Conservation (phyloP, 1,284 basidiomycete species). For the Rhodotorula mucilaginosa region DNA sequence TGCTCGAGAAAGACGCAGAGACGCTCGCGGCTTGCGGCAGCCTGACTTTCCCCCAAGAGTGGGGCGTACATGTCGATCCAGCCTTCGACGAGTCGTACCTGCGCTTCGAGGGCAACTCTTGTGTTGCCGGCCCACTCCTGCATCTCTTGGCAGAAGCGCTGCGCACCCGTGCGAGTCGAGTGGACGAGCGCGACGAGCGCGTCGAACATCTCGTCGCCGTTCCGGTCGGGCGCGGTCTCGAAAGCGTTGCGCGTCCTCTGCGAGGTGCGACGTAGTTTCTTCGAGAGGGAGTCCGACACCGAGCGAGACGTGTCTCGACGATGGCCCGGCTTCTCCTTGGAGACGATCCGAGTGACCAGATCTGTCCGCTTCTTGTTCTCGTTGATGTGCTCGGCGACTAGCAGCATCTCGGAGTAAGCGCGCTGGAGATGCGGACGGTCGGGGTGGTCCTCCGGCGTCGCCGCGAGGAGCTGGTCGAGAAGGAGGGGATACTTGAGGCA, state of each 20-base stretch:
- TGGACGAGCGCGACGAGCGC: conserved; percentile 38
- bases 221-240: conserved; percentile 11
- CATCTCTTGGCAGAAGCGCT: conserved; percentile 41
- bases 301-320: conserved; percentile 28
- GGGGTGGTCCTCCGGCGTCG: conserved; percentile 46
- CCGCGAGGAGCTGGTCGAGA: conserved; percentile 47
- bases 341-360: conserved; percentile 45
- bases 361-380: conserved; percentile 51
- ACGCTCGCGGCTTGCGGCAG: conserved; percentile 19
- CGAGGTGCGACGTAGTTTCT: conserved; percentile 43
- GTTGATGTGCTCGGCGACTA: conserved; percentile 52
- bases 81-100: conserved; percentile 36
- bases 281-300: conserved; percentile 36
- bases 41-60: conserved; percentile 18
- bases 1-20: conserved; percentile 37
- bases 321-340: conserved; percentile 24
- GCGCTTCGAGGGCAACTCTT: conserved; percentile 35
- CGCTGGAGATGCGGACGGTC: conserved; percentile 44
- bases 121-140: conserved; percentile 38
- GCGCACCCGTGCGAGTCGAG: conserved; percentile 26
- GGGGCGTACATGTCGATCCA: conserved; percentile 41
- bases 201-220: conserved; percentile 39
- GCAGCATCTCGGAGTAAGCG: conserved; percentile 48
- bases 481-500: conserved; percentile 51
- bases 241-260: conserved; percentile 37